Evolutionary conservation across 1,284 basidiomycete species (phyloP), one percentile per base, ranked within the genome.

Genomic region (Phellopilus nigrolimitatus): DNA sequence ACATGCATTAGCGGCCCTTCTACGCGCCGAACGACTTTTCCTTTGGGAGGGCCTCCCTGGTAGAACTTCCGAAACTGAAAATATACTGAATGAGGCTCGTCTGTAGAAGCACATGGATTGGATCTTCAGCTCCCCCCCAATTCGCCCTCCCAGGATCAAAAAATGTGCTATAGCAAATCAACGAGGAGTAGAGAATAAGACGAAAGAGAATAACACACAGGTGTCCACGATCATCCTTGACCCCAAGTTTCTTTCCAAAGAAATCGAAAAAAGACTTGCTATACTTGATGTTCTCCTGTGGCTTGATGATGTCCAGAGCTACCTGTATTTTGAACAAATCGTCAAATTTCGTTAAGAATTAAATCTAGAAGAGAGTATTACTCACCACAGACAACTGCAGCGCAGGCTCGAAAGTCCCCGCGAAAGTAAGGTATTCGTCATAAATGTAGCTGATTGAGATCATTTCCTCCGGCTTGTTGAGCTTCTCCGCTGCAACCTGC

Each of bases 331-430:
- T n/a, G n/a, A n/a, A n/a, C n/a, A n/a, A n/a, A n/a, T n/a, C n/a
- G n/a, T n/a, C n/a, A n/a, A n/a, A n/a, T n/a, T n/a, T n/a, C n/a
- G 76, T 78, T 27, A 66, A 69, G 83, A 84, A 54, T 25, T 31
- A 19, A 13, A n/a, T n/a, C n/a, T 28, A 30, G 8, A 45, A 51
- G 42, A 56, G 27, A 24, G 17, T 27, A 44, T 24, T 28, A n/a
- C n/a, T 50, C 55, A 85, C 84, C 51, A 84, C 66, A 40, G 62
- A 66, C 56, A 85, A 65, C 46, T 74, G 65, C 62, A 81, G 76
- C 1, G 82, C 79, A 22, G 83, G 83, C 13, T 84, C 82, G 46
- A 82, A 76, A 7, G 74, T 75, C 4, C 82, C 82, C 13, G 60
- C 67, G 61, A 80, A 84, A 5, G 77, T 72, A 56, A 84, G 69